Evolutionary conservation across 441 rosid genomes (phyloP).

Genomic region (Gossypium lobatum): DNA sequence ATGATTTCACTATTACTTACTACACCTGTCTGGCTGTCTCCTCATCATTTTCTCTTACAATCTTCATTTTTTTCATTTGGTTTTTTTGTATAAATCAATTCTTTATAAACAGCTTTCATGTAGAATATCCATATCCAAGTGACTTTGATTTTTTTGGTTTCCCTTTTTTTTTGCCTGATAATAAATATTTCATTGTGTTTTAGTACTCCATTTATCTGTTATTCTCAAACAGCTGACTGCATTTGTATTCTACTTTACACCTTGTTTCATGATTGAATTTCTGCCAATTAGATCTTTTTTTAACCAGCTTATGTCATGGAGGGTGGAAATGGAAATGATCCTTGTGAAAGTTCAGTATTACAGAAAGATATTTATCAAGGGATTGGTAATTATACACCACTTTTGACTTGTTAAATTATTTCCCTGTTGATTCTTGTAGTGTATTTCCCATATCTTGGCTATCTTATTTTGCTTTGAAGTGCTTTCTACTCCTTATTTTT

Average conservation of each 20-base stretch:
- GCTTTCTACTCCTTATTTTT: not conserved
- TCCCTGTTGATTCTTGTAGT: not conserved
- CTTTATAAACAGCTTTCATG: not conserved
- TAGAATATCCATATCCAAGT: not conserved
- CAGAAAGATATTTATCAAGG: constrained; percentile 17
- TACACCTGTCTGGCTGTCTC: no score
- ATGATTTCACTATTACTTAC: not conserved
- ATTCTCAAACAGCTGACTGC: not conserved
- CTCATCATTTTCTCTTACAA: no score
- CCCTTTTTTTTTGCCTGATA: not conserved
- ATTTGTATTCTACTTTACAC: not conserved
- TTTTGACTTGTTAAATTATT: not conserved
- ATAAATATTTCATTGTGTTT: not conserved
- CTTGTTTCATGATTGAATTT: constrained; percentile 1
- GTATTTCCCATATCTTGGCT: not conserved
- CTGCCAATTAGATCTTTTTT: not conserved
- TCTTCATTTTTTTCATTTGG: not conserved
- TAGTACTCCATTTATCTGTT: not conserved
- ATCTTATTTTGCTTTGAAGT: not conserved
- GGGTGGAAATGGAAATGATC: constrained; percentile 1
- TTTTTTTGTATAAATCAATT: not conserved
- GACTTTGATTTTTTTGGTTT: not conserved
- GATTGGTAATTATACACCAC: constrained; percentile 13
- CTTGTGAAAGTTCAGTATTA: constrained; percentile 10
- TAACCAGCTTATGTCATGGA: constrained; percentile 7